These are phyloP conservation scores for Russula dissimulans DNA, from an alignment of 768 basidiomycete species.

Conservation along the genomic window DNA sequence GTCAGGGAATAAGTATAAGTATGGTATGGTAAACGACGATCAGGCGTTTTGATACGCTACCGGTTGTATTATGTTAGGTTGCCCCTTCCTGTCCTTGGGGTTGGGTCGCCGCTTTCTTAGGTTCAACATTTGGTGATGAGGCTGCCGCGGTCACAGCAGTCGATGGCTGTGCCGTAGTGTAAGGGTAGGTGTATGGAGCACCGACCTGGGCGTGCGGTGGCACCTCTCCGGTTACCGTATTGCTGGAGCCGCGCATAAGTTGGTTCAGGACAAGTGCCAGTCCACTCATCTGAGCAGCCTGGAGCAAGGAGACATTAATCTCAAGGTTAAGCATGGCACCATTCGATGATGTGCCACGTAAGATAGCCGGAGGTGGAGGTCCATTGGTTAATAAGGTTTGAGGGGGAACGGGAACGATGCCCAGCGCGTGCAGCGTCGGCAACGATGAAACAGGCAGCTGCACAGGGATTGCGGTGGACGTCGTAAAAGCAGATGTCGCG, in stretches of 20 bases:
- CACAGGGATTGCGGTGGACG: conserved; percentile 40
- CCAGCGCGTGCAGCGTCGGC: conserved; percentile 54
- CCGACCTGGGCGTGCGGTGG: conserved; percentile 17
- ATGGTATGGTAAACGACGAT: conserved; percentile 1
- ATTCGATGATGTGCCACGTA: conserved; percentile 61
- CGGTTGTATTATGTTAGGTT: not conserved
- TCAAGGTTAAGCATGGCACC: conserved; percentile 68
- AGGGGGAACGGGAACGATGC: conserved; percentile 62
- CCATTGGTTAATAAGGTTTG: conserved; percentile 37
- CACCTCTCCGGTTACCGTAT: conserved; percentile 14
- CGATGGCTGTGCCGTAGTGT: not conserved
- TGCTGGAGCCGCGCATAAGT: conserved; percentile 39
- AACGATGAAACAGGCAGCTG: conserved; percentile 56
- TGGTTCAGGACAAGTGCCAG: conserved; percentile 64
- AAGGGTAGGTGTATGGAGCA: conserved; percentile 18
- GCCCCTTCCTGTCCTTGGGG: conserved; percentile 1
- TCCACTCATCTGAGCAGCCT: conserved; percentile 69
- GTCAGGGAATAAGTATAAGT: conserved; percentile 10
- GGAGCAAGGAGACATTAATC: conserved; percentile 66
- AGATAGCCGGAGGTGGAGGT: conserved; percentile 64
- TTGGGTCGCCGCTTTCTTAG: not conserved
- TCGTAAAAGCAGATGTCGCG: not conserved
- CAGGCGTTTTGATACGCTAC: not conserved
- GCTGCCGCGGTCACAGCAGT: not conserved
- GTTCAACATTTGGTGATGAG: not conserved